Conservation (phyloP, 768 basidiomycete genomes). For the Phallus indusiatus region DNA sequence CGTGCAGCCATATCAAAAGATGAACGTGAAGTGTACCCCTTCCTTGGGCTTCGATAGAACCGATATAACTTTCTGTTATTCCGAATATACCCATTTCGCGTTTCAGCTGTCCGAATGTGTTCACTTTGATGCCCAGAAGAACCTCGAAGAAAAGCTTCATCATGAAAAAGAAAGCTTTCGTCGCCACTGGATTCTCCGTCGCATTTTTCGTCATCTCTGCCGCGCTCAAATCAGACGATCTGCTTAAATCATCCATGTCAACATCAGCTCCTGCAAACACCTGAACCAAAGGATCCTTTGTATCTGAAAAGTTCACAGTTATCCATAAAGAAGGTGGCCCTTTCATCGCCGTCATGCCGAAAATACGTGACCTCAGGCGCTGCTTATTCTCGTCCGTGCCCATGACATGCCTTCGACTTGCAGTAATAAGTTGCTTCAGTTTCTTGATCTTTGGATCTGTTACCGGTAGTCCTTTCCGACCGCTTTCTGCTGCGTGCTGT, state of each 20-base stretch:
- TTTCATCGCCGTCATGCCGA: no score
- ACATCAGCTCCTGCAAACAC: conserved; percentile 18
- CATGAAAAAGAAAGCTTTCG: conserved; percentile 17
- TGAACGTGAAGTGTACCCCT: conserved; percentile 24
- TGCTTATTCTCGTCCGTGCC: no score
- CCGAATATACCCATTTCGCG: no score
- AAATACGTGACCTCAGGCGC: no score
- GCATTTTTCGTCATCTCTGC: conserved; percentile 11
- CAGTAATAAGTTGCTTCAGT: no score
- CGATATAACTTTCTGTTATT: conserved; percentile 16
- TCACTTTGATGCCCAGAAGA: conserved; percentile 10
- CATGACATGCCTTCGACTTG: no score
- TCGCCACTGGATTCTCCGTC: conserved; percentile 16
- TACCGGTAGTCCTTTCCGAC: no score
- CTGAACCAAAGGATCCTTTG: conserved; percentile 35
- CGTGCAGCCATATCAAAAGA: conserved; percentile 22
- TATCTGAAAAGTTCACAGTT: conserved; percentile 33
- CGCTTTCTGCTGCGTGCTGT: no score
- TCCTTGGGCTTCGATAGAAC: conserved; percentile 20
- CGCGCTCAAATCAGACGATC: conserved; percentile 4
- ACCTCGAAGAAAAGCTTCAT: conserved; percentile 15
- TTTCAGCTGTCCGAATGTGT: background rate
- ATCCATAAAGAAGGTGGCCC: conserved; percentile 31
- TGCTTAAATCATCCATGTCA: conserved; percentile 6
- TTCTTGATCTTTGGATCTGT: no score